Conservation (phyloP, 2,329 filamentous ascomycete species). For the Apiospora rasikravindrae region DNA sequence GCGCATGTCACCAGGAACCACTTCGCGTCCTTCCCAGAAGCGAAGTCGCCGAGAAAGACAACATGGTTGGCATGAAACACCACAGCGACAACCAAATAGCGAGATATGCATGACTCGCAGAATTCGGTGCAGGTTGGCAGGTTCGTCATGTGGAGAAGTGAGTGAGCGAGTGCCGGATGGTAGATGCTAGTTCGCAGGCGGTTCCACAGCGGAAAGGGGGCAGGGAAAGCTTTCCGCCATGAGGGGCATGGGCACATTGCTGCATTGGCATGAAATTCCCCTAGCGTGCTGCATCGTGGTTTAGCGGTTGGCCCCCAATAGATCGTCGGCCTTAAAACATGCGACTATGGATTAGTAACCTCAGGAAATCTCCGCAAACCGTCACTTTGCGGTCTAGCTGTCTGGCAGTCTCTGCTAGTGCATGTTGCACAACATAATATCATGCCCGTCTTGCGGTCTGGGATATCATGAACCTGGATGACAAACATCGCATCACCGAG, state of each 20-base stretch:
- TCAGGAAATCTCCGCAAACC: background rate
- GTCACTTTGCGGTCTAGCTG: background rate
- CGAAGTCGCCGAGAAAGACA: background rate
- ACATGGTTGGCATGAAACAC: background rate
- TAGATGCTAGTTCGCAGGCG: background rate
- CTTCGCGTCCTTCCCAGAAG: background rate
- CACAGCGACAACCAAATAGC: background rate
- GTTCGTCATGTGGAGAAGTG: slow-evolving; percentile 5
- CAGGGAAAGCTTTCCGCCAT: background rate
- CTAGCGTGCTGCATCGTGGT: background rate
- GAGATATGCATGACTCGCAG: background rate
- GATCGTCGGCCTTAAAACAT: background rate
- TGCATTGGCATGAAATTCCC: background rate
- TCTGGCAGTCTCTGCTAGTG: background rate
- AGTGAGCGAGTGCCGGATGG: background rate
- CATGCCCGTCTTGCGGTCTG: background rate
- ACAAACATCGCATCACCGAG: background rate
- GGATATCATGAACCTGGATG: background rate
- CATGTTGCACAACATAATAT: background rate
- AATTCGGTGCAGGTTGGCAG: background rate
- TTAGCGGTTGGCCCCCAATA: background rate
- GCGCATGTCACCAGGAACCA: background rate
- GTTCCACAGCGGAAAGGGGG: background rate
- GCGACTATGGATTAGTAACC: background rate
- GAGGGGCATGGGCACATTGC: background rate